Conservation (phyloP, 768 basidiomycete species). For the Baorangia bicolor region DNA sequence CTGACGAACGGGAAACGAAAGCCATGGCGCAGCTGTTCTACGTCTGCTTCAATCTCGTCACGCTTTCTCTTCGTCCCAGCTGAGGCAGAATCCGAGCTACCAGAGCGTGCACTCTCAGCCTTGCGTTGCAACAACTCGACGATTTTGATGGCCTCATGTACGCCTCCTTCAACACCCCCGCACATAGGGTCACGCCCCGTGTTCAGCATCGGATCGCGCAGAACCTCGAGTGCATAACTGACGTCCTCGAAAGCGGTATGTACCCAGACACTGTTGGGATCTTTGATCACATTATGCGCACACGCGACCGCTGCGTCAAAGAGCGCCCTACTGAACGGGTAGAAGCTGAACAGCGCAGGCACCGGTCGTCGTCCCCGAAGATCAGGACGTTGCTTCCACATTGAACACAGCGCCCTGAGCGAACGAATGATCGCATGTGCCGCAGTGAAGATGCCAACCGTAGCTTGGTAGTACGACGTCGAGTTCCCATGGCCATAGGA, state of each 20-base stretch:
- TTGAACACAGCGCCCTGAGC: conserved; percentile 40
- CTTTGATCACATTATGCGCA: conserved; percentile 58
- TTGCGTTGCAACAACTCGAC: conserved; percentile 41
- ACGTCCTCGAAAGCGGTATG: conserved; percentile 48
- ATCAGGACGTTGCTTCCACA: conserved; percentile 38
- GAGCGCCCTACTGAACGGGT: conserved; percentile 58
- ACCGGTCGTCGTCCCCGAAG: conserved; percentile 34
- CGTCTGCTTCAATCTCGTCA: conserved; percentile 38
- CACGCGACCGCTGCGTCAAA: conserved; percentile 68
- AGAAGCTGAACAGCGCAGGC: conserved; percentile 53
- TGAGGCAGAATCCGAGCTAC: conserved; percentile 8
- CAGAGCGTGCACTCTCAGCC: conserved; percentile 34
- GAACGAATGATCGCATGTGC: conserved; percentile 64
- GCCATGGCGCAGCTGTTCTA: conserved; percentile 27
- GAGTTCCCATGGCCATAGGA: conserved; percentile 24
- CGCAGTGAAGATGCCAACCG: conserved; percentile 58
- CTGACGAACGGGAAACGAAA: conserved; percentile 47
- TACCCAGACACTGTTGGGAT: conserved; percentile 48
- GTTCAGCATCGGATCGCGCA: conserved; percentile 37
- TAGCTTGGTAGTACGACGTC: conserved; percentile 49
- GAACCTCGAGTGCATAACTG: conserved; percentile 42
- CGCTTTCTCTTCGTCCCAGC: conserved; percentile 46
- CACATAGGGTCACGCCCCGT: conserved; percentile 33
- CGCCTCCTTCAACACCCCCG: conserved; percentile 33
- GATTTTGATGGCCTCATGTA: conserved; percentile 39